Conservation (phyloP, 2,329 filamentous ascomycete species). For the Emergomyces orientalis region DNA sequence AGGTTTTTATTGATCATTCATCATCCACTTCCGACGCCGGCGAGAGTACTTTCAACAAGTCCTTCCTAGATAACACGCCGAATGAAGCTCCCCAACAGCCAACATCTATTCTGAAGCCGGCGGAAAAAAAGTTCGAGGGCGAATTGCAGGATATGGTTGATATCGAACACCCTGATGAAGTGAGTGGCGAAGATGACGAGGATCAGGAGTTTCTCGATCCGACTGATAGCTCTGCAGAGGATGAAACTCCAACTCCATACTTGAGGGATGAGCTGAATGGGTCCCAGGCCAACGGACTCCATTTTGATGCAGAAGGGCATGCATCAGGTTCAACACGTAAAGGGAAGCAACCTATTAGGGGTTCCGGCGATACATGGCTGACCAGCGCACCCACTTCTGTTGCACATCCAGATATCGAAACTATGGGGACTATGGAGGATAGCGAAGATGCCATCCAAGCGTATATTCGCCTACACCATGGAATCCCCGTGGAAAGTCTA, state of each 20-base stretch:
- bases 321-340: not conserved
- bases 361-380: not conserved
- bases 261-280: not conserved
- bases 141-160: constrained; percentile 19
- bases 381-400: not conserved
- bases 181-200: constrained; percentile 20
- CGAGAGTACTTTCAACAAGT: not conserved
- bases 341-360: constrained; percentile 11
- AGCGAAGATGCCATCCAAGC: constrained; percentile 24
- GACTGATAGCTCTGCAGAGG: constrained; percentile 2
- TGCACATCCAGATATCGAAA: not conserved
- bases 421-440: constrained; percentile 1
- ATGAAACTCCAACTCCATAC: not conserved
- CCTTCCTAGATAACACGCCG: not conserved
- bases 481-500: constrained; percentile 47
- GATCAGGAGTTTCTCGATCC: constrained; percentile 20
- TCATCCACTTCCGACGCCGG: not conserved
- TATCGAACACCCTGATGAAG: constrained; percentile 27
- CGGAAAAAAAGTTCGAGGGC: constrained; percentile 11
- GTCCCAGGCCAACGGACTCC: not conserved
- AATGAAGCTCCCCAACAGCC: constrained; percentile 13
- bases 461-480: constrained; percentile 51
- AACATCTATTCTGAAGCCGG: not conserved
- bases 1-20: not conserved
- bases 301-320: not conserved